Percentiles rank a stretch among this genome's conserved stretches.
Evolutionary conservation across 768 basidiomycete species (phyloP).

Genomic region (Tricholoma furcatifolium): DNA sequence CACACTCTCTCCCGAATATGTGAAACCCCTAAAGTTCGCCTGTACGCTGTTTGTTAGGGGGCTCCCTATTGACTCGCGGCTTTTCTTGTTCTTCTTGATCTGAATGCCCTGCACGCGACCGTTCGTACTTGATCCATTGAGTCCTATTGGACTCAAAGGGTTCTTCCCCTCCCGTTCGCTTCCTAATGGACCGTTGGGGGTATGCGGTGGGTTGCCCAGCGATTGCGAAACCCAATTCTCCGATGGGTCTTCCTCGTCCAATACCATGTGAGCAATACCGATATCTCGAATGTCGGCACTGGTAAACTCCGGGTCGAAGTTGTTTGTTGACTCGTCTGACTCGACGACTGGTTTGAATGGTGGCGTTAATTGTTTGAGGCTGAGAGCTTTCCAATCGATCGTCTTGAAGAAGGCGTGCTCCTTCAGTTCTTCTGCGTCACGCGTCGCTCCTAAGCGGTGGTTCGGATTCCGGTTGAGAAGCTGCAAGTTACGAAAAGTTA

Average conservation of each 20-base stretch:
- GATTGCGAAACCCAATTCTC: slow-evolving; percentile 64
- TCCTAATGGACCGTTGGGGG: slow-evolving; percentile 78
- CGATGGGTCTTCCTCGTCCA: slow-evolving; percentile 66
- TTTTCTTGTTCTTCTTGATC: slow-evolving; percentile 49
- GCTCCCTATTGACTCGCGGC: slow-evolving; percentile 47
- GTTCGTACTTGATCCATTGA: slow-evolving; percentile 16
- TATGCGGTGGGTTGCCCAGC: slow-evolving; percentile 45
- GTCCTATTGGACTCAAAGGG: slow-evolving; percentile 15
- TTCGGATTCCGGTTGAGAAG: slow-evolving; percentile 98
- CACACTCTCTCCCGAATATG: slow-evolving; percentile 75
- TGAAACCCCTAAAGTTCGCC: slow-evolving; percentile 96
- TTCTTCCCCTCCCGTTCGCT: slow-evolving; percentile 40
- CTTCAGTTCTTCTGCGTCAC: slow-evolving; percentile 92
- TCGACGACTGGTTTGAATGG: slow-evolving; percentile 98
- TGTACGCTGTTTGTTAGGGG: slow-evolving; percentile 91
- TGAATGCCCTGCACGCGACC: slow-evolving; percentile 43
- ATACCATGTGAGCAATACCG: slow-evolving; percentile 52
- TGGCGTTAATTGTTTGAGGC: slow-evolving; percentile 86
- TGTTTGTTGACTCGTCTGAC: slow-evolving; percentile 96
- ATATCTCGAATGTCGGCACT: slow-evolving; percentile 81
- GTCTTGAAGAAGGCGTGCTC: slow-evolving; percentile 91
- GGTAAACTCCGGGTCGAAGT: slow-evolving; percentile 99
- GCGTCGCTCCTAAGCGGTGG: slow-evolving; percentile 87
- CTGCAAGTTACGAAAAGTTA: slow-evolving; percentile 42
- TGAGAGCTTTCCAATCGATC: slow-evolving; percentile 91